Percentiles rank a stretch among this genome's conserved stretches.
Conservation (phyloP, 805 yeast genomes). For the Teunomyces funiuensis region DNA sequence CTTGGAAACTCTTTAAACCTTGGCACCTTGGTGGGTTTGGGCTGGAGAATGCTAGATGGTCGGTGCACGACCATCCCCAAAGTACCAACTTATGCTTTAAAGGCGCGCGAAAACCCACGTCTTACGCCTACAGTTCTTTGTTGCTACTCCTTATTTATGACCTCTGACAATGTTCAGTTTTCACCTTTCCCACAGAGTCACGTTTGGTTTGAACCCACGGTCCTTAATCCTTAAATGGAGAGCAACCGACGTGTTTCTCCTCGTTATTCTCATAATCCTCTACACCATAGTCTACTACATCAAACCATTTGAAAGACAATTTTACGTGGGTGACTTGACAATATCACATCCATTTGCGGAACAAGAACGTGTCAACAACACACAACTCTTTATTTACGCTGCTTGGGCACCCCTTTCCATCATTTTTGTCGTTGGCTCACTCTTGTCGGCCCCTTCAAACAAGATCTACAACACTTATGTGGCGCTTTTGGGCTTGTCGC, state of each 20-base stretch:
- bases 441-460: constrained; percentile 49
- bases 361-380: constrained; percentile 31
- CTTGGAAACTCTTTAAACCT: too few species aligned
- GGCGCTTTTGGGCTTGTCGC: constrained; percentile 28
- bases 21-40: too few species aligned
- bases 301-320: constrained; percentile 37
- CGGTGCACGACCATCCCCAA: too few species aligned
- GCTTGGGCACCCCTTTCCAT: constrained; percentile 23
- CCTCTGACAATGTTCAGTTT: not conserved
- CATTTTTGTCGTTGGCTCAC: constrained; percentile 19
- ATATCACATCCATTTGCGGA: constrained; percentile 38
- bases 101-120: too few species aligned
- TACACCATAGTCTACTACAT: constrained; percentile 24
- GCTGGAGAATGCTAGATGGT: too few species aligned
- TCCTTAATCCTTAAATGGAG: constrained; percentile 23
- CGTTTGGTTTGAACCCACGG: constrained; percentile 24
- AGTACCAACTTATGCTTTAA: too few species aligned
- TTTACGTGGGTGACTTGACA: constrained; percentile 29
- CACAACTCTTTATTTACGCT: constrained; percentile 28
- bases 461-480: constrained; percentile 44
- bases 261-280: constrained; percentile 21
- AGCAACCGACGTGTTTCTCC: constrained; percentile 18
- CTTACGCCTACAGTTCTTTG: too few species aligned
- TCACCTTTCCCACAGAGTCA: constrained; percentile 22
- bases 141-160: too few species aligned